Evolutionary conservation across 495 filamentous ascomycete genomes (phyloP), one percentile per base, ranked within the genome.

Genomic region (Penicillium atrosanguineum): DNA sequence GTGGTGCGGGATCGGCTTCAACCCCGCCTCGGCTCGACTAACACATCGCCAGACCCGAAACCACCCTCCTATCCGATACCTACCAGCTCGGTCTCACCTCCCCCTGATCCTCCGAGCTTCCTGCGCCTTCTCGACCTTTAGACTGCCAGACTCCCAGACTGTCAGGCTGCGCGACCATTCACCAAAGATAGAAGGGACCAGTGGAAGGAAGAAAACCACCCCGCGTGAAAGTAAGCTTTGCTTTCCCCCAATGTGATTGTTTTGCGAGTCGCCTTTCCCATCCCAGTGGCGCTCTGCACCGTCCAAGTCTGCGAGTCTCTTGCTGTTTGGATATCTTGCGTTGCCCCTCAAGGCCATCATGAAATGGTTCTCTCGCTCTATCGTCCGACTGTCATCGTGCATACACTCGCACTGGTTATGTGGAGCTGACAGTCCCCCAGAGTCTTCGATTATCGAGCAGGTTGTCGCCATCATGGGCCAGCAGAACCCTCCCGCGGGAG

Each of bases 401-500:
- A 16, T 44, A 31, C 25, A 38, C 26, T 19, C 6, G 25, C 38
- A 46, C 12, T 42, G 16, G 14, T 44, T 37, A 11, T 11, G 12
- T 16, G 7, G 31, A 44, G 37, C 56, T 53, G 46, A 57, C 50
- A 38, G 5, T 25, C 14, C 12, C 52, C 46, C 40, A 21, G 44
- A 48, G 50, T n/a, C 28, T 43, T 37, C 18, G 46, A 52, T 39
- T 12, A 4, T 23, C 23, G 23, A 34, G 1, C 31, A n/a, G 15
- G 5, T 5, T 20, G 41, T 48, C 56, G 48, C 7, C 56, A 61
- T 41, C 20, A 82, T 82, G 79, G 76, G 72, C 52, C 77, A 80
- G 51, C 76, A 73, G 55, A 60, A 64, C 48, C 70, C 74, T 47
- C 70, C 75, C 44, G 69, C 70, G 48, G 76, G 76, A 60, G 76